Conservation (phyloP, 768 basidiomycete genomes). For the Tricholoma hemisulphureum region DNA sequence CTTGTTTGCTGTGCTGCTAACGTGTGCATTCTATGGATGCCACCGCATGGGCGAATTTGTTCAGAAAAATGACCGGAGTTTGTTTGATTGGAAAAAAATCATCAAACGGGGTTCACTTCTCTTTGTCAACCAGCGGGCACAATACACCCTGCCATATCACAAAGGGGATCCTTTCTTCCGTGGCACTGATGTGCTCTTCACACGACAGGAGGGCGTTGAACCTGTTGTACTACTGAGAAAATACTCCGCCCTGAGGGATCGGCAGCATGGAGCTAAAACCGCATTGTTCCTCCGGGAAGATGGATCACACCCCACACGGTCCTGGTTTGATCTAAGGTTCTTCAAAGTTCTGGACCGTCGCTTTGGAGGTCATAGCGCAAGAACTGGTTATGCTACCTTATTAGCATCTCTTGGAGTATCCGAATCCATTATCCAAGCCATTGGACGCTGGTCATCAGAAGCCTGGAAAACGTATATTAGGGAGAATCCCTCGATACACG, state of each 20-base stretch:
- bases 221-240: neutral
- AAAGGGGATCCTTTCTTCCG: conserved; percentile 27
- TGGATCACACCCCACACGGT: neutral
- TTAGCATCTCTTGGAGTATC: too few species aligned
- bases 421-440: too few species aligned
- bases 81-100: conserved; percentile 26
- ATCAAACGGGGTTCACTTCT: conserved; percentile 20
- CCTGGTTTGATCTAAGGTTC: too few species aligned
- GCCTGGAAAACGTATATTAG: too few species aligned
- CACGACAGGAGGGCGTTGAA: conserved; percentile 15
- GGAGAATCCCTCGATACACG: too few species aligned
- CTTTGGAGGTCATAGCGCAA: too few species aligned
- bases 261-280: too few species aligned
- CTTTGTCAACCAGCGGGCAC: conserved; percentile 8
- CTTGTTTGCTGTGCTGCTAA: conserved; percentile 20
- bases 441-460: too few species aligned
- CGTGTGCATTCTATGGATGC: conserved; percentile 28
- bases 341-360: too few species aligned
- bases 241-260: too few species aligned
- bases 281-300: neutral
- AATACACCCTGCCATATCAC: conserved; percentile 29
- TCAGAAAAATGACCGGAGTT: conserved; percentile 7
- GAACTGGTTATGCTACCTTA: too few species aligned
- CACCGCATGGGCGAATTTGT: conserved; percentile 25
- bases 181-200: conserved; percentile 23